Base-by-base conservation (phyloP, 2,329 filamentous ascomycete species). In the Botrytis deweyae region DNA sequence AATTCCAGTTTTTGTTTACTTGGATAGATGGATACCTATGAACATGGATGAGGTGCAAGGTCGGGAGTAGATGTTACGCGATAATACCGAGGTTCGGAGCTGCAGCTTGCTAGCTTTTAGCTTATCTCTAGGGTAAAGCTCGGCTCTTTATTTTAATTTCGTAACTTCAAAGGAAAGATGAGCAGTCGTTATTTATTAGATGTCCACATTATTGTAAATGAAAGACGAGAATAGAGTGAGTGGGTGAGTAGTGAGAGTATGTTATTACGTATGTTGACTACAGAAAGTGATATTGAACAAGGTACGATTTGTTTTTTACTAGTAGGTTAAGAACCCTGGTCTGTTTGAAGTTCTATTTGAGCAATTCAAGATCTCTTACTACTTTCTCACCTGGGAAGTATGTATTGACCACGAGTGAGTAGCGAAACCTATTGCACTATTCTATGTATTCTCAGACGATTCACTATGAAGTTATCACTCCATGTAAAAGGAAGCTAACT, bases 1-100 rank as follows among this genome's bases (percentile, higher is more conserved):
- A 68, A 29, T 42, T 65, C 25, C 29, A 38, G 36, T 16, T 72
- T 52, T 64, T 72, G 38, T 42, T 42, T 22, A 68, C 16, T 68
- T 52, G 40, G 25, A 16, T 29, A 36, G 58, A 46, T 71, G 69
- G 42, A 71, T 52, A 58, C 52, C n/a, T 58, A 20, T 63, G 65
- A 58, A 33, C 64, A 58, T 69, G 71, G 52, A 65, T 58, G 16
- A 64, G 58, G 36, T 70, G 38, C 49, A 58, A 70, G 36, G 42
- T 66, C 42, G 20, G 44, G 20, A 52, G 64, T 66, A 49, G 59
- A 67, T 44, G 61, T 72, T 55, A 72, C 70, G 46, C 61, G 61
- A 72, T 58, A 46, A 38, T 72, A 58, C 70, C 70, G 70, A 72
- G 70, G 70, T 8, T 72, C 70, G 70, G 70, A 72, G 70, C 38